A percentile compares a stretch with the other conserved stretches of the same genome.
Evolutionary conservation across 2,329 filamentous ascomycete species (phyloP).

Genomic region (Stemphylium beticola): DNA sequence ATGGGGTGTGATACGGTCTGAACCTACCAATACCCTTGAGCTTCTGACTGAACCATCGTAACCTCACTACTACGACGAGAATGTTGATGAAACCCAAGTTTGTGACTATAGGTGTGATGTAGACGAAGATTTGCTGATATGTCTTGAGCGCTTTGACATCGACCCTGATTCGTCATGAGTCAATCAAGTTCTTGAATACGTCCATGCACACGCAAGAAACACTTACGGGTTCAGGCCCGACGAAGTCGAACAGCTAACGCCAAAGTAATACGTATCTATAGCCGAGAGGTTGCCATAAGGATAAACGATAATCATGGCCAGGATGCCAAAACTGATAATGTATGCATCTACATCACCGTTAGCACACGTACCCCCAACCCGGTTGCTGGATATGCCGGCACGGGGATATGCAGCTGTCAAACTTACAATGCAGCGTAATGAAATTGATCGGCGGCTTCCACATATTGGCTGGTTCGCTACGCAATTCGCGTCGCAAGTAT

Average conservation of each 20-base stretch:
- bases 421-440: conserved; percentile 77
- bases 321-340: conserved; percentile 73
- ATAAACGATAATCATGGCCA: conserved; percentile 82
- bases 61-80: conserved; percentile 84
- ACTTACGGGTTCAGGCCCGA: conserved; percentile 82
- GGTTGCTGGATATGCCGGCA: background rate
- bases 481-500: background rate
- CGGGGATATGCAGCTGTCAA: background rate
- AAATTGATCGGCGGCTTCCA: conserved; percentile 62
- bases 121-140: conserved; percentile 58
- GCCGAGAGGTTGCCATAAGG: conserved; percentile 70
- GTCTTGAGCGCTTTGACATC: conserved; percentile 55
- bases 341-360: conserved; percentile 68
- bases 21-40: conserved; percentile 78
- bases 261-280: conserved; percentile 88
- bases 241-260: conserved; percentile 83
- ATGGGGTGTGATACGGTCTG: background rate
- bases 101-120: conserved; percentile 45
- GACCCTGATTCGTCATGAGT: conserved; percentile 43
- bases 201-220: too few relatives aligned
- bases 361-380: background rate
- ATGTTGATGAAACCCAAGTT: conserved; percentile 55
- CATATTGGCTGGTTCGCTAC: background rate
- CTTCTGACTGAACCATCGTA: conserved; percentile 98
- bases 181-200: background rate